A percentile compares a stretch with the other conserved stretches of the same genome.
Evolutionary conservation across 805 yeast species (phyloP).

Genomic region (Saccharomycopsis olivae): DNA sequence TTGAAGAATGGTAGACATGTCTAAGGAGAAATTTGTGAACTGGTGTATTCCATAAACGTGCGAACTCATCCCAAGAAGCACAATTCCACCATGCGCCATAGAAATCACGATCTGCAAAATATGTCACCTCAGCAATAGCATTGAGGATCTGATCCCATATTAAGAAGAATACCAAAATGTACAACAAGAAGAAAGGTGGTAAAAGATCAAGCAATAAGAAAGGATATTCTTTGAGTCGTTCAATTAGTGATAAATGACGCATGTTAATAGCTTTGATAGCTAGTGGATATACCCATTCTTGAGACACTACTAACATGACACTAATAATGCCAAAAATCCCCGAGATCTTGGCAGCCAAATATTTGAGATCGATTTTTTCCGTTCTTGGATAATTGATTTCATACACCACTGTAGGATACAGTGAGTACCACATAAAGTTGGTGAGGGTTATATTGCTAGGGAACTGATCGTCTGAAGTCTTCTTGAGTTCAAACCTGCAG

Average conservation of each 20-base stretch:
- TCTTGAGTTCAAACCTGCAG: constrained; percentile 59
- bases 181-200: constrained; percentile 70
- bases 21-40: constrained; percentile 83
- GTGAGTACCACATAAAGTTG: constrained; percentile 68
- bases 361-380: constrained; percentile 52
- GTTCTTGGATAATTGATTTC: constrained; percentile 79
- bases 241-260: constrained; percentile 36
- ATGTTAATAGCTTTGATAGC: constrained; percentile 50
- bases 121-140: constrained; percentile 78
- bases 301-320: constrained; percentile 74
- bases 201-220: constrained; percentile 58
- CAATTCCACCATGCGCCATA: constrained; percentile 99
- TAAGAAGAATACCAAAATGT: constrained; percentile 69
- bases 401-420: constrained; percentile 85
- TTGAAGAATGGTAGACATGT: constrained; percentile 89
- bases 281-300: constrained; percentile 63
- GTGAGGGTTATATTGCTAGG: constrained; percentile 59
- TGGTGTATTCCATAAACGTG: constrained; percentile 90
- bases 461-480: constrained; percentile 39
- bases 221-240: constrained; percentile 39
- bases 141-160: constrained; percentile 95
- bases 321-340: constrained; percentile 85
- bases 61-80: constrained; percentile 84
- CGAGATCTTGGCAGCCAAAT: constrained; percentile 53
- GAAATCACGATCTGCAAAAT: constrained; percentile 84